Conservation (phyloP, 2,329 filamentous ascomycete species). For the Myriosclerotinia scirpicola region DNA sequence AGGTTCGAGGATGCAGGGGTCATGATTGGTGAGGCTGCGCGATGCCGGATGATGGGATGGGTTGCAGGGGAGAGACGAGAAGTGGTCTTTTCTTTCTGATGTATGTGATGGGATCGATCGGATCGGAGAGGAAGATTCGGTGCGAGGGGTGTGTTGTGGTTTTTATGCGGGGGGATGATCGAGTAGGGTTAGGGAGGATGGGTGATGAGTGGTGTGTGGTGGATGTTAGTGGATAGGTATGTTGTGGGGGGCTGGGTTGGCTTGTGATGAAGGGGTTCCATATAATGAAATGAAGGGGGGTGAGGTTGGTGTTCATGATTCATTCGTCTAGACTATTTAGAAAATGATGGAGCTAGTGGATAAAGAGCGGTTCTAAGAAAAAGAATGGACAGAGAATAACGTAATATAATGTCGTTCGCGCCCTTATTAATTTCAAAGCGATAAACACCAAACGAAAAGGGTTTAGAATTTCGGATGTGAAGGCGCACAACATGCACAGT, state of each 20-base stretch:
- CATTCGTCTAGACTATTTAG: background rate
- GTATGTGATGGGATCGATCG: conserved; percentile 22
- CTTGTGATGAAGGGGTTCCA: conserved; percentile 1
- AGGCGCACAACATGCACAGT: conserved; percentile 7
- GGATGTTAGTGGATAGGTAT: background rate
- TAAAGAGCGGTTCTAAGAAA: background rate
- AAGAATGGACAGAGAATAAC: background rate
- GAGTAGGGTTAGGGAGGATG: background rate
- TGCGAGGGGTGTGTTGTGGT: conserved; percentile 10
- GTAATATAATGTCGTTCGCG: background rate
- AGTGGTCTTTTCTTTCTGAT: conserved; percentile 6
- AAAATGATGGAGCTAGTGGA: background rate
- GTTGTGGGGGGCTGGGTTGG: background rate
- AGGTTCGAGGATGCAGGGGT: conserved; percentile 1
- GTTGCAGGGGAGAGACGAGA: conserved; percentile 14
- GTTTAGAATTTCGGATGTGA: conserved; percentile 12
- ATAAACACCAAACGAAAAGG: conserved; percentile 15
- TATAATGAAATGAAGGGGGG: background rate
- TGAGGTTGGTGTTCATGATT: background rate
- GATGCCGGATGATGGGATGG: background rate
- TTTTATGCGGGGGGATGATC: conserved; percentile 4
- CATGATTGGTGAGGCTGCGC: conserved; percentile 5
- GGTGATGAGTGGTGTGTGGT: conserved; percentile 12
- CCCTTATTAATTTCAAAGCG: background rate
- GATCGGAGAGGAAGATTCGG: conserved; percentile 22